A percentile compares a stretch with the other conserved stretches of the same genome.
Conservation (phyloP, 1,284 basidiomycete species). For the Bjerkandera adusta region DNA sequence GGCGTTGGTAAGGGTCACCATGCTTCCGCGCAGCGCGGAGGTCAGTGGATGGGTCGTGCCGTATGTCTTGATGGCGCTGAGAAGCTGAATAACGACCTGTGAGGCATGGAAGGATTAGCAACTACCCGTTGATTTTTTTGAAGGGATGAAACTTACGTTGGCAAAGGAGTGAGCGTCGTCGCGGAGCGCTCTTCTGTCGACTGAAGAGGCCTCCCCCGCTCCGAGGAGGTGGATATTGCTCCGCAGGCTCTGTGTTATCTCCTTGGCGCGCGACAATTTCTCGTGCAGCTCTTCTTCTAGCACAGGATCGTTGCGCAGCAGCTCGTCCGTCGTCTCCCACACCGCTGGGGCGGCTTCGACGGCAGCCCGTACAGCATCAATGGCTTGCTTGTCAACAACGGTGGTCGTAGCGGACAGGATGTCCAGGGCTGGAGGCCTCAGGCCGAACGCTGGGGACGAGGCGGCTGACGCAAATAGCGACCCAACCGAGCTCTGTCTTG, state of each 20-base stretch:
- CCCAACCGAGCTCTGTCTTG: constrained; percentile 55
- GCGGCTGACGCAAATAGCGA: constrained; percentile 47
- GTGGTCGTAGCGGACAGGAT: constrained; percentile 48
- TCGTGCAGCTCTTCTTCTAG: constrained; percentile 43
- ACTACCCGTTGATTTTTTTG: neutral
- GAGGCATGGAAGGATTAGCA: constrained; percentile 14
- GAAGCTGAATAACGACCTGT: constrained; percentile 68
- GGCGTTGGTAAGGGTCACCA: constrained; percentile 71
- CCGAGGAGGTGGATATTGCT: constrained; percentile 52
- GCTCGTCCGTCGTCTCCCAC: constrained; percentile 69
- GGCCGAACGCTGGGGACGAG: constrained; percentile 19
- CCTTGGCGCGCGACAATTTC: constrained; percentile 52
- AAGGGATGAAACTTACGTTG: constrained; percentile 47
- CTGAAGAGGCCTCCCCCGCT: constrained; percentile 41
- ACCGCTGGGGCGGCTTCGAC: constrained; percentile 69
- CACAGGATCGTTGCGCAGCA: constrained; percentile 46
- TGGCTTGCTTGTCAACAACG: constrained; percentile 65
- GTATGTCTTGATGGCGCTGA: constrained; percentile 61
- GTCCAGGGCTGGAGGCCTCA: constrained; percentile 36
- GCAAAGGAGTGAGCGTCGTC: constrained; percentile 73
- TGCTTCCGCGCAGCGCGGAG: constrained; percentile 55
- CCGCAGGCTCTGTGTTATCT: constrained; percentile 54
- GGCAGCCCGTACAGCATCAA: constrained; percentile 65
- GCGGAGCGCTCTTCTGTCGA: constrained; percentile 56
- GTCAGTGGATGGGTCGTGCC: constrained; percentile 54